Evolutionary conservation across 2,329 filamentous ascomycete genomes (phyloP).

Genomic region (Chrysoporthe deuterocubensis): DNA sequence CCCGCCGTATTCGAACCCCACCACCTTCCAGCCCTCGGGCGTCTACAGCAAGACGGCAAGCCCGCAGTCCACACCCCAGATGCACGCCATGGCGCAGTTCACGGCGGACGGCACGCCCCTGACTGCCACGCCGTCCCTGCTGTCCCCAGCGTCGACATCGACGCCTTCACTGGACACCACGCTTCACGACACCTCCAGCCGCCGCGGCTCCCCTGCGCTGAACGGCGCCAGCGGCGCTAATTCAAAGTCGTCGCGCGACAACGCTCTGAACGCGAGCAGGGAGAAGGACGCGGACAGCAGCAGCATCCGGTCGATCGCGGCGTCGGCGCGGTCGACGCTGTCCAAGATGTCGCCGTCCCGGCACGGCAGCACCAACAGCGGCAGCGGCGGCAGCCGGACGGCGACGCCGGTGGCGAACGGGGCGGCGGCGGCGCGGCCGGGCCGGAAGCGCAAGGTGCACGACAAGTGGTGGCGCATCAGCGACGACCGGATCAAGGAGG

Average conservation of each 20-base stretch:
- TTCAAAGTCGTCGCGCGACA: conserved; percentile 33
- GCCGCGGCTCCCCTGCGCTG: conserved; percentile 15
- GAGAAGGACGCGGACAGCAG: conserved; percentile 52
- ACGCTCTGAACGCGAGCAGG: conserved; percentile 31
- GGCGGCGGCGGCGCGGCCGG: conserved; percentile 34
- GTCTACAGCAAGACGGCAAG: conserved; percentile 70
- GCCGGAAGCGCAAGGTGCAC: conserved; percentile 56
- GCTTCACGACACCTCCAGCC: conserved; percentile 23
- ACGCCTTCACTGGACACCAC: conserved; percentile 26
- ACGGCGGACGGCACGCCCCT: conserved; percentile 45
- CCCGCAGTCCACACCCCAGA: conserved; percentile 53
- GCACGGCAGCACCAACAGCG: conserved; percentile 34
- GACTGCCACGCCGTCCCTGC: conserved; percentile 53
- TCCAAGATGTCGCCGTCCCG: conserved; percentile 49
- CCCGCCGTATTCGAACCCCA: conserved; percentile 80
- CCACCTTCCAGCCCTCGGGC: conserved; percentile 75
- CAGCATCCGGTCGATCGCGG: conserved; percentile 61
- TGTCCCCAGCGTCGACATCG: conserved; percentile 38
- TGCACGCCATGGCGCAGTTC: conserved; percentile 35
- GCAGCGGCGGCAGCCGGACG: conserved; percentile 34
- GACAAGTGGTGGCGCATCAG: conserved; percentile 98
- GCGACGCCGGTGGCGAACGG: conserved; percentile 24
- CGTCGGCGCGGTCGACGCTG: conserved; percentile 59
- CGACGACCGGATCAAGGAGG: conserved; percentile 94
- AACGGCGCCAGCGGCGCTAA: conserved; percentile 14